A percentile compares a stretch with the other conserved stretches of the same genome.
These are phyloP conservation scores for Podaxis sp. DNA, from an alignment of 768 basidiomycete species.

Conservation along the genomic window DNA sequence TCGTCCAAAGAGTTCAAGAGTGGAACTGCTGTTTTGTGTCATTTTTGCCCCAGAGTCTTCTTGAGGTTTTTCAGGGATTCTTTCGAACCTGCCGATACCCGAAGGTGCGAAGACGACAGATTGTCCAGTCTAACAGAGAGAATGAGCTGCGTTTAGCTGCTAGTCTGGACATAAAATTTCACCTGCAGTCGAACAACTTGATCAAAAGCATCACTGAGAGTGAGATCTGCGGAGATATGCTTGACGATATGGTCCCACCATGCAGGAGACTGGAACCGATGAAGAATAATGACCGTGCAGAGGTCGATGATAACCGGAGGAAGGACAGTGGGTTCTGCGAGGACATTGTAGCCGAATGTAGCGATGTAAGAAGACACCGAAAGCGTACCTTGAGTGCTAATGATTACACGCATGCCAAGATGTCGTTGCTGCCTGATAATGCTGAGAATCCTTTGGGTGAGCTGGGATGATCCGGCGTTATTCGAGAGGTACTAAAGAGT, in stretches of 20 bases:
- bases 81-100: slow-evolving; percentile 43
- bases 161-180: slow-evolving; percentile 7
- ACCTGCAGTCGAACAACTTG: slow-evolving; percentile 66
- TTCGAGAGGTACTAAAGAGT: slow-evolving; percentile 54
- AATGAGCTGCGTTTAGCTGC: slow-evolving; percentile 2
- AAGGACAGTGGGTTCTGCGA: slow-evolving; percentile 67
- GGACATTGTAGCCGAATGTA: background rate
- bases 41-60: background rate
- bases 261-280: slow-evolving; percentile 72
- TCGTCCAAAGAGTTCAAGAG: slow-evolving; percentile 48
- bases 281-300: slow-evolving; percentile 61
- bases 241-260: slow-evolving; percentile 73
- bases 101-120: slow-evolving; percentile 69
- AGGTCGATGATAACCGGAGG: slow-evolving; percentile 67
- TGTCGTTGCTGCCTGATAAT: slow-evolving; percentile 71
- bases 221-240: slow-evolving; percentile 66
- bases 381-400: slow-evolving; percentile 66
- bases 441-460: slow-evolving; percentile 56
- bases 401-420: slow-evolving; percentile 67
- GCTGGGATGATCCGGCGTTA: slow-evolving; percentile 41
- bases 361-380: background rate
- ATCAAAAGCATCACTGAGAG: slow-evolving; percentile 59
- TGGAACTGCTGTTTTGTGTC: background rate
- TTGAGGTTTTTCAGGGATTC: no score
- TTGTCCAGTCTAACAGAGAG: slow-evolving; percentile 58